Base-by-base conservation (phyloP, 805 yeast species). In the Jamesozyma hellenica region DNA sequence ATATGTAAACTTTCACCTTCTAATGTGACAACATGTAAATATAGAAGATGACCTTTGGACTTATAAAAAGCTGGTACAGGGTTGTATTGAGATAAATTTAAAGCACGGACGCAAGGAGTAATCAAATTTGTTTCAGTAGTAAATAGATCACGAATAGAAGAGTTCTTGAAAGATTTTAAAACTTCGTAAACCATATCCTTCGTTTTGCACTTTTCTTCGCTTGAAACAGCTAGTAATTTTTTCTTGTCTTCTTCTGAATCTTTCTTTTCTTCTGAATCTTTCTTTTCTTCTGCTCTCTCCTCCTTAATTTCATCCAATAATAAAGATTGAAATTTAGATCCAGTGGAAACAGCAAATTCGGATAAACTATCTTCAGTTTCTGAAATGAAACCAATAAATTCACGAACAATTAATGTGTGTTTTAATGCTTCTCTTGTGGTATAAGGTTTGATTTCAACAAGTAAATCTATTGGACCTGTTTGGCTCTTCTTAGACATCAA, bases 1-100 rank as follows among this genome's bases (percentile, higher is more conserved):
- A 90, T 74, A 51, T 84, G 82, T 60, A 71, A 74, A 23, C 73
- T 72, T 55, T 84, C 94, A 50, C 81, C 81, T 62, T 92, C 97
- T 47, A 83, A 66, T 35, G 96, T 83, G 51, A 76, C 79, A 32
- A 77, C 68, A 41, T 74, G 74, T 52, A 92, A 66, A 60, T 90
- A 90, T 42, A 82, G 66, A 50, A 88, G 67, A 54, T 88, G 95
- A 19, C 97, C 97, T 55, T 71, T 72, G n/a, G 63, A 42, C 49
- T 66, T 72, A 55, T 72, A 75, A 38, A 67, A 63, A 14, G 79
- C 66, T 25, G 90, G 80, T 12, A 86, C 86, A 4, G 96, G 95
- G 47, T 83, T 79, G 92, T 95, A 90, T 39, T 75, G 74, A 12
- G 95, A 83, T 36, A 86, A 58, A 39, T 69, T 73, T 44, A 92